Base-by-base conservation (phyloP, 176 grass and related monocot genomes). In the Carex kokanica region DNA sequence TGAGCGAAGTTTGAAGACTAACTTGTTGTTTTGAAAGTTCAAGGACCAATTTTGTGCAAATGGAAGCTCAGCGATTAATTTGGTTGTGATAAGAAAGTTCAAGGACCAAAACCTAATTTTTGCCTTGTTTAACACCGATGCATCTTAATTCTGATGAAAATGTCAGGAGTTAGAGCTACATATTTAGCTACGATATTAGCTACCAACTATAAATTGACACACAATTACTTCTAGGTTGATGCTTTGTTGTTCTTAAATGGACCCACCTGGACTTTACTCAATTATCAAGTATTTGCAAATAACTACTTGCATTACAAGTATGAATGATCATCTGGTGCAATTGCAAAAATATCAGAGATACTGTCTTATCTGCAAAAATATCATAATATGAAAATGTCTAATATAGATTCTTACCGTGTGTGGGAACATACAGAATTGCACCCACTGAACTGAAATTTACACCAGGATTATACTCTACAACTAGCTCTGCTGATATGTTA, bases 401-500 rank as follows among this genome's bases (percentile, higher is more conserved):
- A 55, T 55, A 67, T 53, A 67, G 45, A 66, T 82, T 7, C 68
- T 85, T 63, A 98, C 93, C 96, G 89, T 60, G 60, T 27, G 86
- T 53, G 2, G 96, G 96, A 68, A 99, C 87, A 77, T 73, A 99
- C 16, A 90, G 79, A 60, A 93, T 81, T 3, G 90, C 69, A 0
- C 57, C 81, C 9, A 89, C 89, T 3, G 82, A 60, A 15, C 18
- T 82, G 3, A 60, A 74, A 60, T 88, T 78, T 69, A 86, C 80
- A 54, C 89, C 88, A 0, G 91, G 84, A 62, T 95, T 99, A 62
- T 95, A 99, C 79, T 84, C 57, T 16, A 43, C 74, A 9, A 95
- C 64, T 41, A 89, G 84, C 5, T 86, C 64, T 69, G n/a, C 0
- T 1, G 63, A 36, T 81, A 93, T 88, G 10, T 77, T 72, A 78